Evolutionary conservation across 192 early-diverging fungal species (phyloP).

Genomic region (Coemansia sp.): DNA sequence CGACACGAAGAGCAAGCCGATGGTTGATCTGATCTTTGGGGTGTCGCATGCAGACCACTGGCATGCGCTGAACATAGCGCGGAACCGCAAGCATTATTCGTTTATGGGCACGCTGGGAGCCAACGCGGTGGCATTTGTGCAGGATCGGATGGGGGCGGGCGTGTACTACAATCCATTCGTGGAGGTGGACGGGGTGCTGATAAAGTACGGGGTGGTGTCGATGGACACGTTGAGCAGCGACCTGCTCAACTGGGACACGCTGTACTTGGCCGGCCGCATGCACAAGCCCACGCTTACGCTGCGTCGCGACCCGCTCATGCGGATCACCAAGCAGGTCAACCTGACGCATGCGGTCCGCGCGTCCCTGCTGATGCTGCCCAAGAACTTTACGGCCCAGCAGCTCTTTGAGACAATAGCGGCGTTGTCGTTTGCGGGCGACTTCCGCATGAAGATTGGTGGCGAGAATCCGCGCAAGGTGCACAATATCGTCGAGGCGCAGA

Average conservation of each 20-base stretch:
- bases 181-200: conserved; percentile 73
- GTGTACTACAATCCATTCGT: conserved; percentile 96
- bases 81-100: conserved; percentile 92
- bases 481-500: conserved; percentile 84
- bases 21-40: conserved; percentile 95
- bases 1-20: conserved; percentile 59
- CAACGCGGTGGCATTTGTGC: conserved; percentile 65
- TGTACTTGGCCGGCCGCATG: conserved; percentile 95
- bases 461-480: conserved; percentile 96
- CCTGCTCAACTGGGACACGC: conserved; percentile 88
- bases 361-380: conserved; percentile 80
- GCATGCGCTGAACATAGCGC: conserved; percentile 95
- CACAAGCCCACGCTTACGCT: conserved; percentile 79
- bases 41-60: conserved; percentile 95
- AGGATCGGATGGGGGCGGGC: conserved; percentile 84
- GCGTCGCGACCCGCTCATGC: conserved; percentile 47
- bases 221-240: conserved; percentile 85
- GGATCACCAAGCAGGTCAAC: conserved; percentile 71
- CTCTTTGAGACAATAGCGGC: conserved; percentile 79
- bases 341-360: conserved; percentile 78
- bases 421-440: conserved; percentile 89
- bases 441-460: conserved; percentile 86
- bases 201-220: conserved; percentile 98
- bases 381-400: conserved; percentile 75
- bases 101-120: conserved; percentile 71